phyloP scores from a whole-genome alignment of 2,329 filamentous ascomycete genomes.

The Macrophomina pseudophaseolina region DNA sequence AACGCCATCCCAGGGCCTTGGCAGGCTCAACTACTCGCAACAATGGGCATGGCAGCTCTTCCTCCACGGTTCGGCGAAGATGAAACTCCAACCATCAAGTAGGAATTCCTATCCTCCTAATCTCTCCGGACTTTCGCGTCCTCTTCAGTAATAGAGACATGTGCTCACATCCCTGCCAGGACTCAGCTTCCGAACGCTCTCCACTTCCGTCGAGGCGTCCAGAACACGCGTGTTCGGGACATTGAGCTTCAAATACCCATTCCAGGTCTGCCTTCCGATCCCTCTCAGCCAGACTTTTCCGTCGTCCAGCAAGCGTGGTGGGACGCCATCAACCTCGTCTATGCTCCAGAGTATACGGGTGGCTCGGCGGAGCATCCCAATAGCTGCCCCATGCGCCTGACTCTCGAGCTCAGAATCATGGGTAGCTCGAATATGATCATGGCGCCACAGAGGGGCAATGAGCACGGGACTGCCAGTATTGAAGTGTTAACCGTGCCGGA shows the following conservation, averaged over 20 bases:
- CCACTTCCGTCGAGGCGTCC: conserved; percentile 55
- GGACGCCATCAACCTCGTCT: conserved; percentile 55
- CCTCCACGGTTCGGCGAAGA: conserved; percentile 36
- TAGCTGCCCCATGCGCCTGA: conserved; percentile 47
- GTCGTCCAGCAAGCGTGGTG: conserved; percentile 56
- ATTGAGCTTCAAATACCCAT: conserved; percentile 54
- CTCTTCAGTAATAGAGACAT: not conserved
- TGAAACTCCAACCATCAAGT: conserved; percentile 38
- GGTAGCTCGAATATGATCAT: conserved; percentile 50
- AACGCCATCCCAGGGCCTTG: conserved; percentile 41
- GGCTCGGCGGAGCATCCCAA: not conserved
- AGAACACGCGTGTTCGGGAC: conserved; percentile 55
- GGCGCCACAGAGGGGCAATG: conserved; percentile 52
- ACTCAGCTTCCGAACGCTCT: conserved; percentile 52
- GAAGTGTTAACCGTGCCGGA: conserved; percentile 52
- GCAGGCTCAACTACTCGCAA: conserved; percentile 46
- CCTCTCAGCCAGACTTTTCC: conserved; percentile 48
- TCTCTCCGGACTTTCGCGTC: not conserved
- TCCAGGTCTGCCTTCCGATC: conserved; percentile 38
- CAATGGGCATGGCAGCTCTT: conserved; percentile 35
- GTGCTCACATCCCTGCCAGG: not conserved
- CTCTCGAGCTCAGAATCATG: conserved; percentile 54
- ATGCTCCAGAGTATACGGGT: conserved; percentile 30
- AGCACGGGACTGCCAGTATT: conserved; percentile 50
- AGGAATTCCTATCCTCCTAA: not conserved